These are phyloP conservation scores for Kurtzmaniella quercitrusa DNA, from an alignment of 1,139 yeast genomes.

Conservation along the genomic window DNA sequence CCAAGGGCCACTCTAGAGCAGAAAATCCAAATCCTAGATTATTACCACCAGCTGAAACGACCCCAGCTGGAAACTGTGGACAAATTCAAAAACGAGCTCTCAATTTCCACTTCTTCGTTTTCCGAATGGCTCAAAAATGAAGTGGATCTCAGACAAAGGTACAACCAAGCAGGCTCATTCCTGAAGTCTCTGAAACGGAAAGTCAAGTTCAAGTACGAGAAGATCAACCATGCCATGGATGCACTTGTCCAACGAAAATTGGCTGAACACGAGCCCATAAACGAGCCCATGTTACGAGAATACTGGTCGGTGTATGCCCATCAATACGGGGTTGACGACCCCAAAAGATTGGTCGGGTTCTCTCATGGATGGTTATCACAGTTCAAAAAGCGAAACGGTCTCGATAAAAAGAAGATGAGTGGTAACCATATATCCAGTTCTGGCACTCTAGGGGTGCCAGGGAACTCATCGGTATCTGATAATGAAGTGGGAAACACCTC, in stretches of 20 bases:
- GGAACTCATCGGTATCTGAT: constrained; percentile 2
- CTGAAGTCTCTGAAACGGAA: constrained; percentile 43
- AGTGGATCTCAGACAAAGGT: constrained; percentile 41
- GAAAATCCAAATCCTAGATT: constrained; percentile 51
- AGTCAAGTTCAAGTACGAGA: constrained; percentile 50
- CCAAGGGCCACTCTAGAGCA: constrained; percentile 59
- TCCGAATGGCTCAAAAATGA: constrained; percentile 60
- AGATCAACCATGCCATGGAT: constrained; percentile 57
- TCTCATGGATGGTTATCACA: constrained; percentile 62
- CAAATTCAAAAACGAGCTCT: constrained; percentile 40
- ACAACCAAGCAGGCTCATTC: constrained; percentile 31
- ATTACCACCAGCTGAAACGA: constrained; percentile 41
- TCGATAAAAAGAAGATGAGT: constrained; percentile 36
- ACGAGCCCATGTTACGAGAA: constrained; percentile 51
- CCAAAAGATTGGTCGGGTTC: constrained; percentile 49
- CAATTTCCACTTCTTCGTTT: constrained; percentile 54
- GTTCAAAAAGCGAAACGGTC: constrained; percentile 55
- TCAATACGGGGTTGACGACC: constrained; percentile 55
- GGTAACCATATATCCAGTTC: constrained; percentile 10
- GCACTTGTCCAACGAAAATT: constrained; percentile 42
- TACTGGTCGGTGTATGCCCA: constrained; percentile 56
- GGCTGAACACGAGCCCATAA: constrained; percentile 43
- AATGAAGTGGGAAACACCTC: constrained; percentile 1
- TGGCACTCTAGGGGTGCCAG: not conserved
- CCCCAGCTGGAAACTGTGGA: constrained; percentile 60